phyloP scores from a whole-genome alignment of 257 asterid genomes.

The Solanum raphanifolium region DNA sequence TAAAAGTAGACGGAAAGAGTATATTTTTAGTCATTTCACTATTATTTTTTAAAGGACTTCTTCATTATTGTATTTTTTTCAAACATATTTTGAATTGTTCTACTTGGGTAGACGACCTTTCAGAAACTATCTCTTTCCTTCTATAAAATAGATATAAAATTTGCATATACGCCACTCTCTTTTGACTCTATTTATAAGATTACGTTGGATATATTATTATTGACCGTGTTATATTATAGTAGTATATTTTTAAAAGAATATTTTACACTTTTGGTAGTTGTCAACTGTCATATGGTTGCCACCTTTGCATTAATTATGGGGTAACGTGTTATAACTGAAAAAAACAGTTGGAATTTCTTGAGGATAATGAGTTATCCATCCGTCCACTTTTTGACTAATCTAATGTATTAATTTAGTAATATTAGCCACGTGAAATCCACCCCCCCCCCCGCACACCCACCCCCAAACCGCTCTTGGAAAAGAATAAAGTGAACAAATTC shows the following conservation, averaged over 20 bases:
- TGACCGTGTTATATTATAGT: not conserved
- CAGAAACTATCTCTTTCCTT: not conserved
- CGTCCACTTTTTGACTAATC: not conserved
- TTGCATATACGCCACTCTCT: not conserved
- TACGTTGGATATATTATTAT: not conserved
- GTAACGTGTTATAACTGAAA: constrained; percentile 1
- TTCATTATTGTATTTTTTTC: not conserved
- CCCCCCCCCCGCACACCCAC: too few species aligned
- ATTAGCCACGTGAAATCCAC: not conserved
- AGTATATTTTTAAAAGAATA: not conserved
- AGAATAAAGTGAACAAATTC: not conserved
- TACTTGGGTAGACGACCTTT: not conserved
- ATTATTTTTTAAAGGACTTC: not conserved
- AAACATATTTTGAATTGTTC: not conserved
- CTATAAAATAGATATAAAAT: too few species aligned
- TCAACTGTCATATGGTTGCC: not conserved
- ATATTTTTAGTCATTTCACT: not conserved
- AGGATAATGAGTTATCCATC: not conserved
- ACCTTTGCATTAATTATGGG: not conserved
- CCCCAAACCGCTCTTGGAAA: not conserved
- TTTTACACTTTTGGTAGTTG: not conserved
- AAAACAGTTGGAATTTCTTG: not conserved
- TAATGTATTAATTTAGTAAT: not conserved
- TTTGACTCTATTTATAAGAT: not conserved
- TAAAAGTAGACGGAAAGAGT: fast-evolving